Base-by-base conservation (phyloP, 257 asterid genomes). In the Eustoma russellianum region DNA sequence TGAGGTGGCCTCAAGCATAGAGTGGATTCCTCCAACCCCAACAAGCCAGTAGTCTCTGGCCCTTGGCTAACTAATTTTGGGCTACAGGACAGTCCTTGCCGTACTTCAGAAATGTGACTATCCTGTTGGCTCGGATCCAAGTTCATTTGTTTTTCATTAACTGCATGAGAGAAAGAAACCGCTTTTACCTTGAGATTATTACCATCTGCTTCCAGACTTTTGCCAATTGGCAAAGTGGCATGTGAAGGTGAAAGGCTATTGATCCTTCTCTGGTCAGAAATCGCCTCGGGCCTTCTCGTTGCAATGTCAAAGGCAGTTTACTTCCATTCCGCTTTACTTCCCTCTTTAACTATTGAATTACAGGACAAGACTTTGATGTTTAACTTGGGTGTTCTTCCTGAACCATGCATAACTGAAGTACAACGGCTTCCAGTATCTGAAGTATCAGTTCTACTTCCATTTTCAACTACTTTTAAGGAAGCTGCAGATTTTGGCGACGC, bases 401-500 rank as follows among this genome's bases (percentile, higher is more conserved):
- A 47, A 33, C 34, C 58, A 53, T 64, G 54, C 53, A 53, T 65
- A 63, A 58, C 71, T 52, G 14, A 46, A 45, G 52, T 51, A 60
- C 55, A 66, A 63, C 54, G 63, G 17, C 24, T 28, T 34, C 28
- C 60, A 24, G 48, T 56, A 45, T 55, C 70, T 48, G 74, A 59
- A 53, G 69, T 46, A 64, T 47, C 65, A 41, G 45, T 16, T 48
- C 59, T 67, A 33, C 52, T 60, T 64, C 74, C 79, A 48, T 61
- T 65, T 63, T 66, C 73, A 62, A 53, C 43, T 13, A 48, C 67
- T 56, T 69, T 74, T 51, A 76, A 53, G 60, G 61, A 56, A 57
- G 71, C 33, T 59, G 60, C 52, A 33, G 71, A 64, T 55, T 68
- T 62, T 35, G 67, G 64, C 58, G 55, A 41, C 24, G 63, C 64